Evolutionary conservation across 768 basidiomycete species (phyloP), one percentile per base, ranked within the genome.

Genomic region (Tulasnella calospora): DNA sequence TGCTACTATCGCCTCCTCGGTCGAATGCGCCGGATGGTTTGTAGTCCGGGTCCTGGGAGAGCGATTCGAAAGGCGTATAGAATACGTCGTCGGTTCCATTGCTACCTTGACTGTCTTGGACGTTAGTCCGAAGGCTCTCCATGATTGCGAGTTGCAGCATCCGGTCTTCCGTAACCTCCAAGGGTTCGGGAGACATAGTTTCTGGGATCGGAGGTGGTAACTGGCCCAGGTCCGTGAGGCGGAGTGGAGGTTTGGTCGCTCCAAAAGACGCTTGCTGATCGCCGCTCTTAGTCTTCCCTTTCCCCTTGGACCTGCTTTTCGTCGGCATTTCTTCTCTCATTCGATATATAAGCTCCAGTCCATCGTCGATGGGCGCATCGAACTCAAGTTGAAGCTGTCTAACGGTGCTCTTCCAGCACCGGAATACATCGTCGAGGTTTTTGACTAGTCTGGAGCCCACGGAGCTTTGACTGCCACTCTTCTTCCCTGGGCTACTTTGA

Each of bases 91-190:
- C 51, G 27, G 61, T 67, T 30, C 61, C 61, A 17, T 35, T 67
- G 61, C 61, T 67, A 12, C 30, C 13, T 35, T 67, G 61, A 67
- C 74, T 46, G 30, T 75, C 44, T 1, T 41, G 74, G 27, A n/a
- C n/a, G 13, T 51, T 10, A 12, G 21, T 30, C 30, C 71, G 73
- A 13, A 79, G 55, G 40, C 79, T 79, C 81, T 82, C 81, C 61
- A 81, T 80, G 36, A 83, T 81, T 35, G 82, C 83, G 77, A 73
- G 79, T 36, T 82, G 81, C n/a, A 83, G 38, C 79, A 82, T 81
- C 21, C 81, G 82, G 2, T 83, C 82, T 40, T 83, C 82, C 70
- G 77, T 72, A 27, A 47, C 35, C 13, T 61, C 44, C 35, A 51
- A 38, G 23, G 47, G 4, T 47, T 47, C 46, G 9, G 74, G 46